Percentiles rank a stretch among this genome's conserved stretches.
phyloP scores from a whole-genome alignment of 169 alveolate species.

The Perkinsus olseni region DNA sequence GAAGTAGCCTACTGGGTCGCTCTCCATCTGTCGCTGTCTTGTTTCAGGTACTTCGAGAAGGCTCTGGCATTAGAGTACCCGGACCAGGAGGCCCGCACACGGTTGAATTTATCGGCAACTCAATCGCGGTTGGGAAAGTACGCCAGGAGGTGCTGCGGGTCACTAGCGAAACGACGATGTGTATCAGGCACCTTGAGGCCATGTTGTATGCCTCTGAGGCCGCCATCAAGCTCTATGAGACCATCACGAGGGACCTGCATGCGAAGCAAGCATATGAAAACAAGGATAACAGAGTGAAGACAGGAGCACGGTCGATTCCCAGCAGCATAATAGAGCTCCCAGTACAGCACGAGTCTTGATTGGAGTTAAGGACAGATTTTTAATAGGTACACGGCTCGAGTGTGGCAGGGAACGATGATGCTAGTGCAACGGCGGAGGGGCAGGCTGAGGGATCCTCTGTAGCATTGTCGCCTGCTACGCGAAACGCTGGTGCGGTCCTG shows the following conservation, averaged over 20 bases:
- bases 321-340: too few species aligned
- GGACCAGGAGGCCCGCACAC: background rate
- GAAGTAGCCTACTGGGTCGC: background rate
- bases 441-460: too few species aligned
- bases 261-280: background rate
- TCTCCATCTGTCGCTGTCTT: background rate
- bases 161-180: background rate
- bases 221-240: background rate
- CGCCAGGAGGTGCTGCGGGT: background rate
- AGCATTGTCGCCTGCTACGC: too few species aligned
- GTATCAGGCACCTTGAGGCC: background rate
- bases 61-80: background rate
- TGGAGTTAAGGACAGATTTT: too few species aligned
- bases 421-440: too few species aligned
- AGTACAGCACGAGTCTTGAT: too few species aligned
- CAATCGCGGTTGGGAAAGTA: background rate
- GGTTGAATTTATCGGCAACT: background rate
- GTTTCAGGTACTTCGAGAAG: background rate
- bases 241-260: background rate
- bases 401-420: too few species aligned
- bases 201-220: background rate
- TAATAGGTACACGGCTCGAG: too few species aligned
- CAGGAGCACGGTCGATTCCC: too few species aligned
- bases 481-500: too few species aligned
- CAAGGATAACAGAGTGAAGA: too few species aligned